These are phyloP conservation scores for Vigna mungo DNA, from an alignment of 306 rosid genomes.

Conservation along the genomic window DNA sequence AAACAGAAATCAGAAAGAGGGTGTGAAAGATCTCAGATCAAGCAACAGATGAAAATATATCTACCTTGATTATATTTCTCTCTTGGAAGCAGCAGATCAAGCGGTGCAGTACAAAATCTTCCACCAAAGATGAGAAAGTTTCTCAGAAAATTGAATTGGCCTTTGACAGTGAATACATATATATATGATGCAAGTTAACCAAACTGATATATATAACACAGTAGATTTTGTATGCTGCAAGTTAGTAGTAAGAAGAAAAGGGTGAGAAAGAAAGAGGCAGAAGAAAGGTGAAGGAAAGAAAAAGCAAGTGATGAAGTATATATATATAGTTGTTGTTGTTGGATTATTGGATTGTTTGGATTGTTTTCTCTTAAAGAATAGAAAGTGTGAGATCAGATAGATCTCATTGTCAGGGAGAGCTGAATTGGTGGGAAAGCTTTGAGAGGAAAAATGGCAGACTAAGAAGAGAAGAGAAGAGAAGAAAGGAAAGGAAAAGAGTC, in stretches of 20 bases:
- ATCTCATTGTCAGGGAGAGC: slow-evolving; percentile 23
- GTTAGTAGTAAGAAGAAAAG: background rate
- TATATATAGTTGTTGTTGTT: background rate
- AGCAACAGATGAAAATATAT: background rate
- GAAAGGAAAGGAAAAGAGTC: background rate
- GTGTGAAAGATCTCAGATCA: background rate
- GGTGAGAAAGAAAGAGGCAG: slow-evolving; percentile 28
- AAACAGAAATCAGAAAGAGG: background rate
- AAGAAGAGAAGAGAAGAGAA: background rate
- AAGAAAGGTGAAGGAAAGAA: slow-evolving; percentile 8
- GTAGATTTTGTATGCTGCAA: background rate
- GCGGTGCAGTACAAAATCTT: background rate
- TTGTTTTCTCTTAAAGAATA: slow-evolving; percentile 31
- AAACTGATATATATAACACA: background rate
- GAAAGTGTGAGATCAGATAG: background rate
- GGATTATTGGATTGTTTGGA: background rate
- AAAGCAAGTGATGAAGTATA: background rate
- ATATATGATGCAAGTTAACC: background rate
- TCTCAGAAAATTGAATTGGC: slow-evolving; percentile 9
- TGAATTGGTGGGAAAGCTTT: slow-evolving; percentile 61
- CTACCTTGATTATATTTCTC: background rate
- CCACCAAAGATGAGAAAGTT: background rate
- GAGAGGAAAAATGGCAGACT: slow-evolving; percentile 50
- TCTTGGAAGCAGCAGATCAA: slow-evolving; percentile 4
- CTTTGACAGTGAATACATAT: background rate